Evolutionary conservation across 2,329 filamentous ascomycete species (phyloP), one percentile per base, ranked within the genome.

Genomic region (Fusarium udum): DNA sequence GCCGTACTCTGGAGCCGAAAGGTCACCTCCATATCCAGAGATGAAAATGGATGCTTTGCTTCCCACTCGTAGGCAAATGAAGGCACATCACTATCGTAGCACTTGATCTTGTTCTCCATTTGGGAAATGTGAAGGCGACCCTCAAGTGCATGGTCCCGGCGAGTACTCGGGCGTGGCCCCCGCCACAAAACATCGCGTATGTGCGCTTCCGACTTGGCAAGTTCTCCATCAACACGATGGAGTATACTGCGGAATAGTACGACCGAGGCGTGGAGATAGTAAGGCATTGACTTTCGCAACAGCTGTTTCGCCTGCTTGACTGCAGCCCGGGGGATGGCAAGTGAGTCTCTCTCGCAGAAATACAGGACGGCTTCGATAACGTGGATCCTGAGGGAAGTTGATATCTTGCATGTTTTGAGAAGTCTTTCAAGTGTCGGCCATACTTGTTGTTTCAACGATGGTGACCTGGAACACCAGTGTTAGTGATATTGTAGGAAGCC

Each of bases 101-200:
- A 71, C 34, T 77, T 75, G 12, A 81, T 79, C 67, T 80, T 81
- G 55, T 79, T 81, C n/a, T 81, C 80, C n/a, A 81, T 64, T 15
- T 78, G 76, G 1, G 80, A 80, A 18, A 80, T 79, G 24, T 81
- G 80, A 8, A 81, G 74, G 0, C 80, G 74, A 12, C 79, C 80
- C 7, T 61, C 66, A 0, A 81, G 61, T 10, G 78, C 78, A 24
- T 77, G 76, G 15, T 80, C 78, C 15, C 72, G 66, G 8, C 75
- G 77, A 2, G 73, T 79, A 8, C 26, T 24, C 0, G 69, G 62
- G 1, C 57, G 42, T 11, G 72, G 68, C 2, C 67, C 66, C 15
- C 73, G 70, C 18, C 52, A 69, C 1, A 73, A 24, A 56, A 80
- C 80, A 18, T 76, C 73, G 3, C 65, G 71, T 24, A 80, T 76